Percentiles rank a stretch among this genome's conserved stretches.
These are phyloP conservation scores for Basidioascus undulatus DNA, from an alignment of 768 basidiomycete genomes.

Conservation along the genomic window DNA sequence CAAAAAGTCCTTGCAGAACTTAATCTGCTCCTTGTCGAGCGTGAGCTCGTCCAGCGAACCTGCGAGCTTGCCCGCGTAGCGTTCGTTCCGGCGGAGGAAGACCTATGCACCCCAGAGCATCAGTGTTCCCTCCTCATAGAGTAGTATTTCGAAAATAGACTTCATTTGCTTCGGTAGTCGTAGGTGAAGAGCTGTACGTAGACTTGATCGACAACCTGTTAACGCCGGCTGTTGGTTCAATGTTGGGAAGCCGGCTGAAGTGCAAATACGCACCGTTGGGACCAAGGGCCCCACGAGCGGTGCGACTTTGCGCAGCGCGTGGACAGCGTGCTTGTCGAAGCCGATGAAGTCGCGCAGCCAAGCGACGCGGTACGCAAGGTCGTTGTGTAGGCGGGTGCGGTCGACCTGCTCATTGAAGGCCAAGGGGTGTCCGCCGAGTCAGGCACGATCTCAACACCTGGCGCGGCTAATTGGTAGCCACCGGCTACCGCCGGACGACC, in stretches of 20 bases:
- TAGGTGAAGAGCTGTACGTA: conserved; percentile 4
- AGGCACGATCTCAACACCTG: too few relatives aligned
- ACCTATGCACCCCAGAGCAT: too few relatives aligned
- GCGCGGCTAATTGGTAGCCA: too few relatives aligned
- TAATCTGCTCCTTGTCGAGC: conserved; percentile 3
- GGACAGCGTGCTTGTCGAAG: neutral
- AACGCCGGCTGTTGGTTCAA: neutral
- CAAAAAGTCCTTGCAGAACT: conserved; percentile 2
- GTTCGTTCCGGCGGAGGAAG: neutral
- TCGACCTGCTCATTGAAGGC: too few relatives aligned
- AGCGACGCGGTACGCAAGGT: neutral
- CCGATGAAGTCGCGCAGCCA: conserved; percentile 1
- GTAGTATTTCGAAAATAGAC: too few relatives aligned
- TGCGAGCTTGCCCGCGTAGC: conserved; percentile 1
- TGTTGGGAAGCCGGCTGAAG: too few relatives aligned
- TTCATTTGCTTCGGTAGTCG: neutral
- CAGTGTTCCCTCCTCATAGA: too few relatives aligned
- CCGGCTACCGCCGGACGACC: too few relatives aligned
- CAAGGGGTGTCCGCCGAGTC: too few relatives aligned
- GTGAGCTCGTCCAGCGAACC: neutral
- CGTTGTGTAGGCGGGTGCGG: neutral
- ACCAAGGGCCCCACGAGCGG: neutral
- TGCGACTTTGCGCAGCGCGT: neutral
- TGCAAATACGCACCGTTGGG: too few relatives aligned
- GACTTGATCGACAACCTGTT: neutral